These are phyloP conservation scores for Suhomyces emberorum DNA, from an alignment of 805 yeast genomes.

Conservation along the genomic window DNA sequence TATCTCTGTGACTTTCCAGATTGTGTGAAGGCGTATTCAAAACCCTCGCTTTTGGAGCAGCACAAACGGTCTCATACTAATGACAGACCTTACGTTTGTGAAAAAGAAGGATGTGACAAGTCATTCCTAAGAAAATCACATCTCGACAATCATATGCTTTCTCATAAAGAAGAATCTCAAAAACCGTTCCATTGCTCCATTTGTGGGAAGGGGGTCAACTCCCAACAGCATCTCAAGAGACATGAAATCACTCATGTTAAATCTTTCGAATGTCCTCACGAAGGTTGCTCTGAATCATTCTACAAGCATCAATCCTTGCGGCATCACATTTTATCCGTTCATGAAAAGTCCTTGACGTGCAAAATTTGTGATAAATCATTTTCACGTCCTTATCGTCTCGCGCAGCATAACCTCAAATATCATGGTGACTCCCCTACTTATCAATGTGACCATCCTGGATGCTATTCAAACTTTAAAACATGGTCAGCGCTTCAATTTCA, in stretches of 20 bases:
- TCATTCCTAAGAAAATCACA: conserved; percentile 77
- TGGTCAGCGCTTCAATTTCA: conserved; percentile 76
- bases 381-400: conserved; percentile 60
- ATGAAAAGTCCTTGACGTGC: conserved; percentile 55
- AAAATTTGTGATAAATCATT: conserved; percentile 62
- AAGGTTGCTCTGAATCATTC: conserved; percentile 64
- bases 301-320: conserved; percentile 72
- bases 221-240: conserved; percentile 75
- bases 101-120: conserved; percentile 52
- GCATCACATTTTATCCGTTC: conserved; percentile 66
- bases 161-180: conserved; percentile 51
- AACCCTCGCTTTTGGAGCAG: conserved; percentile 81
- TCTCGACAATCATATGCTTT: conserved; percentile 66
- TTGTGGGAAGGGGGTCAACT: conserved; percentile 81
- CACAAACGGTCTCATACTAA: conserved; percentile 77
- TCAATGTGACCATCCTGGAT: conserved; percentile 61
- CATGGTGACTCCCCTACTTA: conserved; percentile 58
- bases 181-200: conserved; percentile 71
- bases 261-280: conserved; percentile 58
- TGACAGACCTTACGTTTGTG: conserved; percentile 74
- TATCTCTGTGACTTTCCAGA: conserved; percentile 61
- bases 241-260: conserved; percentile 79
- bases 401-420: conserved; percentile 60
- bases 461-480: conserved; percentile 57
- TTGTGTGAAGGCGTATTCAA: conserved; percentile 72